Evolutionary conservation across 768 basidiomycete genomes (phyloP), one percentile per base, ranked within the genome.

Genomic region (Amanita exitialis): DNA sequence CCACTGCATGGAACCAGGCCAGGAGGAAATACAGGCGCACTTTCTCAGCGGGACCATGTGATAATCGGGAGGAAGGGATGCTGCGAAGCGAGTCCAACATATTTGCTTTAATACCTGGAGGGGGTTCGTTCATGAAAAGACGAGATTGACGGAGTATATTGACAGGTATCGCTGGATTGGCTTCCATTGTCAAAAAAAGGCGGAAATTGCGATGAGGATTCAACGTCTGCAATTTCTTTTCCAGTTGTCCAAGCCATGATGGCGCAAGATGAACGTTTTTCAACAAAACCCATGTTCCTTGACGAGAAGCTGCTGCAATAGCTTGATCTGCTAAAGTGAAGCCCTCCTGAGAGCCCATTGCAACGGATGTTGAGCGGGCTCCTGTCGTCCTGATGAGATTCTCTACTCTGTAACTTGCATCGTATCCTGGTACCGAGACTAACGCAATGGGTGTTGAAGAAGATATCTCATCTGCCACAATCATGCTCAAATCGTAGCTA

Each of bases 341-440:
- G n/a, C 95, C 95, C 73, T 99, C 96, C 56, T 93, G 87, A 1
- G 95, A 96, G 20, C 96, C 96, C 93, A 99, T 96, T 12, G 96
- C 96, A 20, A 99, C 90, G 2, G 91, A 90, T 1, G 85, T 74
- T 51, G 91, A 93, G 21, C 86, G 80, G 25, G 80, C 75, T 13
- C 83, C 81, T 9, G 82, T 82, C 47, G 82, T 82, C 62, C 85
- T 81, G 56, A 93, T 81, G 38, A 95, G 77, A 57, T 83, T 84
- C 59, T 96, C 93, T 35, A 96, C 90, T 44, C 89, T 82, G 65
- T 94, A 98, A 65, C 93, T 95, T n/a, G 96, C 96, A 63, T 99
- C 96, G 61, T 96, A 95, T 13, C 96, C 96, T 2, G 90, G 82
- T 3, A 99, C 92, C 5, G 95, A 97, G 27, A 93, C 80, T 44